phyloP scores from a whole-genome alignment of 2,329 filamentous ascomycete species.

The Penicillium sp. region DNA sequence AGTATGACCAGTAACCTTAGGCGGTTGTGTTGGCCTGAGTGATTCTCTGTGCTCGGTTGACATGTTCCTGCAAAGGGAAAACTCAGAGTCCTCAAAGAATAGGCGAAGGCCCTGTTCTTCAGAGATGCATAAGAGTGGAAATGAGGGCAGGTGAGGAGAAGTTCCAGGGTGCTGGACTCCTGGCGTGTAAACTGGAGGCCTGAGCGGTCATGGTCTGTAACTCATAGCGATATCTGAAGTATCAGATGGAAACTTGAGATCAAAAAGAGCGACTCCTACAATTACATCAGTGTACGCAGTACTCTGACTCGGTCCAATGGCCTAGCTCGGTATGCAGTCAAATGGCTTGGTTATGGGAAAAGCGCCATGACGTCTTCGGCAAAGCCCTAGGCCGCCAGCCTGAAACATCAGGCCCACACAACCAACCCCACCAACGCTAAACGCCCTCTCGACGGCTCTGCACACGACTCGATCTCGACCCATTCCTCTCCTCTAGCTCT shows the following conservation, averaged over 20 bases:
- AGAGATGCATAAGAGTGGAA: neutral
- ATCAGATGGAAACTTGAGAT: neutral
- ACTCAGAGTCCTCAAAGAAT: neutral
- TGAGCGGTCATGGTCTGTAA: slow-evolving; percentile 1
- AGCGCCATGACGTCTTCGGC: slow-evolving; percentile 22
- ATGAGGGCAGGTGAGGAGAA: slow-evolving; percentile 10
- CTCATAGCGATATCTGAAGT: slow-evolving; percentile 1
- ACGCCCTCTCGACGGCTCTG: slow-evolving; percentile 23
- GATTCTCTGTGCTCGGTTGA: neutral
- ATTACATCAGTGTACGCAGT: neutral
- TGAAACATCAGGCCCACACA: slow-evolving; percentile 16
- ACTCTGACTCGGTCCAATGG: neutral
- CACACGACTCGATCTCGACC: slow-evolving; percentile 30
- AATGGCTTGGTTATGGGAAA: neutral
- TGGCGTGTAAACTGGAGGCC: neutral
- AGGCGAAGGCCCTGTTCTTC: neutral
- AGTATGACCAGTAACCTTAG: neutral
- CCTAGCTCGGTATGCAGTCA: slow-evolving; percentile 7
- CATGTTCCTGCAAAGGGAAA: neutral
- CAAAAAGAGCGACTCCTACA: neutral
- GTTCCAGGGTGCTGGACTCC: neutral
- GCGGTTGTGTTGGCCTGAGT: too few species aligned
- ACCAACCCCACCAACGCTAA: slow-evolving; percentile 29
- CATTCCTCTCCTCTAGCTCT: slow-evolving; percentile 23
- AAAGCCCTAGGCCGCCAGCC: slow-evolving; percentile 23